Evolutionary conservation across 495 filamentous ascomycete species (phyloP), one percentile per base, ranked within the genome.

Genomic region (Penicillium odoratum): DNA sequence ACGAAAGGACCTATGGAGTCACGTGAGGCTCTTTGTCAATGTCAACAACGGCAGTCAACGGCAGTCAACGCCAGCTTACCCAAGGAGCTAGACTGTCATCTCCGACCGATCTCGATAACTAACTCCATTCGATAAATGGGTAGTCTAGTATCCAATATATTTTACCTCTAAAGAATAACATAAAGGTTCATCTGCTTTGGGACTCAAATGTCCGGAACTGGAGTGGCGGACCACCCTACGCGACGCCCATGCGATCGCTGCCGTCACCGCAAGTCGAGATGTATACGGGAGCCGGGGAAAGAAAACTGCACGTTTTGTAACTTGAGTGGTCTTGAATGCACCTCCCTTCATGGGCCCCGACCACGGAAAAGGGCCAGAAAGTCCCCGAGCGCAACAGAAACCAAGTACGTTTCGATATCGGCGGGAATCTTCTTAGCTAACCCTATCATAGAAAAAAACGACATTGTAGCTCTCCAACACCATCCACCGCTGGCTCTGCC

Each of bases 241-340:
- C 54, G 54, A 44, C 59, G 62, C 25, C 59, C 58, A 40, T 65
- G 62, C 48, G 62, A 65, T 16, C 42, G 42, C 7, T 44, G 42
- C n/a, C 42, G 59, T 30, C 55, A 57, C 46, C 59, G 56, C 46
- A 65, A 61, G 48, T 65, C 56, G 48, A 56, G 59, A 54, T 65
- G 62, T 33, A 51, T 57, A 9, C 44, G 59, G 11, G 62, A 65
- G 10, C 8, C 16, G 13, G 59, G 15, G 9, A 58, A 61, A 46
- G 47, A 59, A n/a, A 65, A 50, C 25, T 65, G 62, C 47, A 55
- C 38, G 29, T 53, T 52, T 9, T 65, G 62, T 43, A 54, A 44
- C 3, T n/a, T 58, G 51, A 52, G 58, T 44, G 28, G 50, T 33
- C 50, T 50, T 31, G 58, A 65, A 47, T 65, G 62, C 53, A 65